A percentile compares a stretch with the other conserved stretches of the same genome.
Evolutionary conservation across 495 filamentous ascomycete species (phyloP).

Genomic region (Lichenothelia convexa): DNA sequence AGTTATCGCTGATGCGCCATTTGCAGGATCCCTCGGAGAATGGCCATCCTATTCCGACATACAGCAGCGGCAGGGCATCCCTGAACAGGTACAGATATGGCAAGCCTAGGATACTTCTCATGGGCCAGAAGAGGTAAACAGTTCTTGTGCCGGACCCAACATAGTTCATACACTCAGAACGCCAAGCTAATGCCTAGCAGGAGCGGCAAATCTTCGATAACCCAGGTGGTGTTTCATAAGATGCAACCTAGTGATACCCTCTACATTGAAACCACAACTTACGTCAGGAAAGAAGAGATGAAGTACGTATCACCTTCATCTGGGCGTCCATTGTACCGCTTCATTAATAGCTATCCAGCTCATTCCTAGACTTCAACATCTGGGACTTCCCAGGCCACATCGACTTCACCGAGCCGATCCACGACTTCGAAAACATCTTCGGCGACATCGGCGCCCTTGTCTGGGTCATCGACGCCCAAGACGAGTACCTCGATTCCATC

Average conservation of each 20-base stretch:
- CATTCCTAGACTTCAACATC: conserved; percentile 97
- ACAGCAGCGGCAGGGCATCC: conserved; percentile 19
- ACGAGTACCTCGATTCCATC: conserved; percentile 85
- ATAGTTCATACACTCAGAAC: conserved; percentile 2
- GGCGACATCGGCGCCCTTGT: conserved; percentile 82
- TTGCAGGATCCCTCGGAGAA: conserved; percentile 20
- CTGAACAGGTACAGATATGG: conserved; percentile 22
- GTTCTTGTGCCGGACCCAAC: background rate
- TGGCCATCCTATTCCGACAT: conserved; percentile 14
- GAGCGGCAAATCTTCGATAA: conserved; percentile 94
- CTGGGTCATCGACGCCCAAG: conserved; percentile 96
- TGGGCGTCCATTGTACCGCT: too few species aligned
- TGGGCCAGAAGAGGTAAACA: conserved; percentile 77
- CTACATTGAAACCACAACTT: conserved; percentile 82
- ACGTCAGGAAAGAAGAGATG: conserved; percentile 81
- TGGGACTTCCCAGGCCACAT: conserved; percentile 95
- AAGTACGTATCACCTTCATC: conserved; percentile 38
- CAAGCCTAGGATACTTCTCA: conserved; percentile 81
- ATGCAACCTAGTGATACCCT: conserved; percentile 87
- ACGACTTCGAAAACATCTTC: conserved; percentile 86
- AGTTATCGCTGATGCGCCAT: conserved; percentile 18
- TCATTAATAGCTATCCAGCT: conserved; percentile 47
- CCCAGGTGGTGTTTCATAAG: conserved; percentile 94
- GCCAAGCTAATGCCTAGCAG: conserved; percentile 29
- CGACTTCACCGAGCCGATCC: conserved; percentile 65